Evolutionary conservation across 352 stramenopile species (phyloP), one percentile per base, ranked within the genome.

Genomic region (Pythium rhizo-oryzae): DNA sequence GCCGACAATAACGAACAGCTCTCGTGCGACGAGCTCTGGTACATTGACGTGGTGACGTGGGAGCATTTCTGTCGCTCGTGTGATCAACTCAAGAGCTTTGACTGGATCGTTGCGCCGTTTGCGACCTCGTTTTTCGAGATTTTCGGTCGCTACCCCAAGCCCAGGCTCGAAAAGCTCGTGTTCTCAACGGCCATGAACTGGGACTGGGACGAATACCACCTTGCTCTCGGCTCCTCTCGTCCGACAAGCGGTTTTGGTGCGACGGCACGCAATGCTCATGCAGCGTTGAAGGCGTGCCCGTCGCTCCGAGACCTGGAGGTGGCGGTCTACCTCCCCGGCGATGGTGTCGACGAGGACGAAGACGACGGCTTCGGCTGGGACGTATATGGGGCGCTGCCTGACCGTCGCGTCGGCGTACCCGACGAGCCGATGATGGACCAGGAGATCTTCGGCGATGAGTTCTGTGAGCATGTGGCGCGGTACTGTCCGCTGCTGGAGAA

Each of bases 361-460:
- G 56, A 65, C 19, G 64, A 62, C 15, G 35, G n/a, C 0, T 58
- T 53, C 43, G 62, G 35, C 9, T 63, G 52, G 53, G 53, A 58
- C 41, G 41, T 53, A 24, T 61, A 59, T 41, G 50, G 24, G 2
- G 35, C 18, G 19, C 18, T 52, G 16, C 54, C n/a, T 16, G 41
- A 56, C 4, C 56, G 62, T 16, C 55, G 28, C 8, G 16, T 47
- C 0, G 19, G 30, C 4, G 57, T 71, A 0, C 57, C 56, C 11
- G 43, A 65, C 15, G 16, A 51, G 8, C 44, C 39, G 0, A 57
- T 65, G 47, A 56, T 71, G 49, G 23, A 71, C 30, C 68, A 74
- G 53, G 68, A 74, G 28, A 58, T 66, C 30, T 74, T 74, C 60
- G 68, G 68, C 1, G 61, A 74, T 23, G 56, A 59, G 0, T 73